phyloP scores from a whole-genome alignment of 192 early-diverging fungal genomes.

The Linnemannia exigua region DNA sequence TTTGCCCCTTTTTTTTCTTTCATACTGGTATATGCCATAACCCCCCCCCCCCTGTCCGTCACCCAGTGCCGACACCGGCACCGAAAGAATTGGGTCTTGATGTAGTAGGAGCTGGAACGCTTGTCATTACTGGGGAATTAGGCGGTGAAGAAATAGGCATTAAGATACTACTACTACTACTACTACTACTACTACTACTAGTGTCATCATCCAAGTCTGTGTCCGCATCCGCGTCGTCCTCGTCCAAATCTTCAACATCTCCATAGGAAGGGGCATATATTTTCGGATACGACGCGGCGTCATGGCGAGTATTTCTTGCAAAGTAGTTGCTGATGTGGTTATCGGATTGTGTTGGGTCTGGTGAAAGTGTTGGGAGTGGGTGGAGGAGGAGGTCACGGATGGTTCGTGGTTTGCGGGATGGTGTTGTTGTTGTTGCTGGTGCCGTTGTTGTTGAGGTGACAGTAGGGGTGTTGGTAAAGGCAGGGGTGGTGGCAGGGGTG shows the following conservation, averaged over 20 bases:
- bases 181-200: too few relatives aligned
- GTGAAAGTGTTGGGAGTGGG: neutral
- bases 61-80: too few relatives aligned
- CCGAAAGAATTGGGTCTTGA: too few relatives aligned
- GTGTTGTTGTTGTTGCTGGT: neutral
- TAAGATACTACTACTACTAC: too few relatives aligned
- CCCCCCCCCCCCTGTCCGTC: too few relatives aligned
- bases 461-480: too few relatives aligned
- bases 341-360: neutral
- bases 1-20: neutral
- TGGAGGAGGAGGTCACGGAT: neutral
- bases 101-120: too few relatives aligned
- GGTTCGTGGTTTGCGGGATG: neutral
- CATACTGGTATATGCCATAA: too few relatives aligned
- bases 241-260: neutral
- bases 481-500: neutral
- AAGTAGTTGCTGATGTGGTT: conserved; percentile 11
- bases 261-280: conserved; percentile 1
- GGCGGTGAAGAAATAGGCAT: too few relatives aligned
- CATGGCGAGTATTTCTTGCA: neutral
- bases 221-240: too few relatives aligned
- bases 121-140: too few relatives aligned
- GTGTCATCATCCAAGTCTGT: neutral
- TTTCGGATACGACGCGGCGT: neutral
- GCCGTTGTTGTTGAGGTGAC: neutral